Conservation (phyloP, 1,284 basidiomycete species). For the Coniferiporia sulphurascens region DNA sequence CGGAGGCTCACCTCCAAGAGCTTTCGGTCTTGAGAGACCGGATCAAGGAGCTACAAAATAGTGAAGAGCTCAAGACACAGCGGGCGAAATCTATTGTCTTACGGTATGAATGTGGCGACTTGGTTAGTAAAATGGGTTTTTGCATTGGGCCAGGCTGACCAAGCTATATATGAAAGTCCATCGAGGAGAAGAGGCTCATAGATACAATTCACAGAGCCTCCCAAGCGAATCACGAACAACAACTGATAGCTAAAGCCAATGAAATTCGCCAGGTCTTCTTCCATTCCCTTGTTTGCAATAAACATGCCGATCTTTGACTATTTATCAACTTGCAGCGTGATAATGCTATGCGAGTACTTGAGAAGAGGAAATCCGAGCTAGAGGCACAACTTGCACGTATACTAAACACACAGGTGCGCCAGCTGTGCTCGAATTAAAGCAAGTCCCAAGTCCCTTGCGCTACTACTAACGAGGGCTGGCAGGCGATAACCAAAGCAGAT, state of each 20-base stretch:
- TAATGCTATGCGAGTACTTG: conserved; percentile 32
- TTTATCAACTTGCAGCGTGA: conserved; percentile 27
- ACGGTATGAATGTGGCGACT: conserved; percentile 32
- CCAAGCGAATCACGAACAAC: conserved; percentile 32
- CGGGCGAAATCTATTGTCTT: conserved; percentile 29
- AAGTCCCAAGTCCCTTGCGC: too few relatives aligned
- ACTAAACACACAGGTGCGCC: conserved; percentile 23
- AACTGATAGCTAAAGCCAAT: conserved; percentile 34
- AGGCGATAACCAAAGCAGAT: conserved; percentile 11
- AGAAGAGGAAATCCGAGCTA: conserved; percentile 28
- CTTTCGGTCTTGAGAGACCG: conserved; percentile 21
- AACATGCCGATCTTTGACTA: neutral
- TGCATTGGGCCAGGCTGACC: neutral
- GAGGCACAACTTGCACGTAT: conserved; percentile 27
- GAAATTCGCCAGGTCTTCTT: conserved; percentile 32
- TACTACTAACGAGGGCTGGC: too few relatives aligned
- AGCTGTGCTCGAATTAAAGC: neutral
- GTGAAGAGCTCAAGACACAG: conserved; percentile 19
- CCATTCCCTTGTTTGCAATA: neutral
- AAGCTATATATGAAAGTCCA: conserved; percentile 22
- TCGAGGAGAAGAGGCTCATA: conserved; percentile 34
- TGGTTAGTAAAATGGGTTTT: conserved; percentile 25
- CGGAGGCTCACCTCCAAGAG: conserved; percentile 6
- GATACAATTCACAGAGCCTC: conserved; percentile 30
- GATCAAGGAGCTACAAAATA: conserved; percentile 20